Conservation (phyloP, 352 stramenopile genomes). For the Globisporangium cederbergense region DNA sequence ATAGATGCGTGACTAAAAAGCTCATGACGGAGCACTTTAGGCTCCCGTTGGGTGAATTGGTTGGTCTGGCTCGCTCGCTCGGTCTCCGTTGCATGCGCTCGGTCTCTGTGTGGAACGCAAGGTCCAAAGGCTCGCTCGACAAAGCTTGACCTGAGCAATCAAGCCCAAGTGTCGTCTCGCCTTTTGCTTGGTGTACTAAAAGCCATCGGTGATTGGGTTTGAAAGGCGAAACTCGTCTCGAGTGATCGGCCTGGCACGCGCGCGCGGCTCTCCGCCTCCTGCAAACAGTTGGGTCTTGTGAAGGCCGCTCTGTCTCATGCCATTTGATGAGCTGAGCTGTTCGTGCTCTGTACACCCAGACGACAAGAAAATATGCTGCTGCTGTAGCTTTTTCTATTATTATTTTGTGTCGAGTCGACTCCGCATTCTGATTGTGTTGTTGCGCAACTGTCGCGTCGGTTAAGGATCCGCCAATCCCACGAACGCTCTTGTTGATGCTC, state of each 20-base stretch:
- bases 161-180: background rate
- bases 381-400: background rate
- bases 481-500: background rate
- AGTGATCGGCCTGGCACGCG: background rate
- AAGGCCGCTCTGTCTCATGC: constrained; percentile 13
- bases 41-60: too few species aligned
- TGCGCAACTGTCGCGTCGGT: background rate
- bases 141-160: constrained; percentile 4
- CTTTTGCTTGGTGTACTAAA: background rate
- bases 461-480: background rate
- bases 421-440: background rate
- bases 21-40: too few species aligned
- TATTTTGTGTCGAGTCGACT: constrained; percentile 2
- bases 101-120: too few species aligned
- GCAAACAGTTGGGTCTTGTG: background rate
- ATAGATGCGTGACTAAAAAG: too few species aligned
- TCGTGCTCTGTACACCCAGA: background rate
- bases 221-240: background rate
- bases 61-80: too few species aligned
- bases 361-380: background rate
- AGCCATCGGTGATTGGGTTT: background rate
- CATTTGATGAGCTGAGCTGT: constrained; percentile 5
- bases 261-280: background rate
- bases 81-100: background rate
- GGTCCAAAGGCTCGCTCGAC: background rate